These are phyloP conservation scores for Candida koratica DNA, from an alignment of 805 yeast species.

Conservation along the genomic window DNA sequence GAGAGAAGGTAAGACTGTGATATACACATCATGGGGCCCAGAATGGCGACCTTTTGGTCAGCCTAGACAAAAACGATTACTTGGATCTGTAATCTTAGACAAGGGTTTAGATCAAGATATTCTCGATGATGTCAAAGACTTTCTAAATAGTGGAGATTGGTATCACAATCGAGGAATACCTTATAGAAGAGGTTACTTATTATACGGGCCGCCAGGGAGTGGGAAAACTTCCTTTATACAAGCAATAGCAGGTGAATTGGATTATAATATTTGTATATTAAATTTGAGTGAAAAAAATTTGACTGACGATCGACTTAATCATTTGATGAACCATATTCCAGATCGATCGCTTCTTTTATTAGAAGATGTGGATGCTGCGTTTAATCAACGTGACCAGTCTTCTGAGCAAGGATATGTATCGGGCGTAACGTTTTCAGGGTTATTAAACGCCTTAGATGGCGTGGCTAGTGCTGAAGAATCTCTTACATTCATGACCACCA, in stretches of 20 bases:
- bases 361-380: constrained; percentile 97
- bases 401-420: constrained; percentile 74
- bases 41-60: constrained; percentile 99
- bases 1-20: constrained; percentile 89
- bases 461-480: constrained; percentile 97
- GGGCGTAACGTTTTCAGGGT: constrained; percentile 93
- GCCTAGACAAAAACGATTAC: constrained; percentile 80
- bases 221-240: constrained; percentile 96
- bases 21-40: constrained; percentile 94
- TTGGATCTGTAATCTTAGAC: constrained; percentile 85
- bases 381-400: constrained; percentile 72
- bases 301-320: constrained; percentile 92
- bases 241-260: constrained; percentile 93
- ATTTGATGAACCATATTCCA: constrained; percentile 94
- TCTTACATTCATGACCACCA: constrained; percentile 95
- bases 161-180: constrained; percentile 96
- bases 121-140: constrained; percentile 71
- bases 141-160: constrained; percentile 80
- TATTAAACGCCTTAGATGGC: constrained; percentile 91
- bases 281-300: constrained; percentile 86
- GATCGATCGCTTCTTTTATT: constrained; percentile 77
- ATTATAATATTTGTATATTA: constrained; percentile 90
- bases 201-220: constrained; percentile 97
- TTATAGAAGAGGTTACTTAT: constrained; percentile 86
- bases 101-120: constrained; percentile 64